These are phyloP conservation scores for Rubus idaeus DNA, from an alignment of 306 rosid genomes.

Conservation along the genomic window DNA sequence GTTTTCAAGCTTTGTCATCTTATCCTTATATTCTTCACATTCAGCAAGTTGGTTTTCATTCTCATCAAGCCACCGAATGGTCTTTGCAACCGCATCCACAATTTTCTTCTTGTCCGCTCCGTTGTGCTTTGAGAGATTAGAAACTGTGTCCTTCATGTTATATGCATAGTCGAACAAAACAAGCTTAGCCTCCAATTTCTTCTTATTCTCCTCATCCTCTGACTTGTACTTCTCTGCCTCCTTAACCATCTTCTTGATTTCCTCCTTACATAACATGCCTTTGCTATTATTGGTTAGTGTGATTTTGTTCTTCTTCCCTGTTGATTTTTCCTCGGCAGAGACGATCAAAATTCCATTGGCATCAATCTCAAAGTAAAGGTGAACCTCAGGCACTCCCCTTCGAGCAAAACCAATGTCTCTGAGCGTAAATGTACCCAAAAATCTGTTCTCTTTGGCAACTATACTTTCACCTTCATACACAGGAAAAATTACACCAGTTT, in stretches of 20 bases:
- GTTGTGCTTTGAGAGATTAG: not conserved
- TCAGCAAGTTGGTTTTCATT: conserved; percentile 4
- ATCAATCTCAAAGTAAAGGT: conserved; percentile 4
- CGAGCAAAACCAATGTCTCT: conserved; percentile 2
- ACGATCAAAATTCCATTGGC: conserved; percentile 13
- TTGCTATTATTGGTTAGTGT: conserved; percentile 4
- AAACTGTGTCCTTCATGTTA: not conserved
- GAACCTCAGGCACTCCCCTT: conserved; percentile 11
- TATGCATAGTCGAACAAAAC: not conserved
- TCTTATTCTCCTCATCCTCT: conserved; percentile 17
- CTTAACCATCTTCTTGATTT: not conserved
- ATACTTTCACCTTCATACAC: conserved; percentile 20
- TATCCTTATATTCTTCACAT: not conserved
- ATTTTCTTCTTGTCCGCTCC: not conserved
- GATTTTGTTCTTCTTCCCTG: conserved; percentile 10
- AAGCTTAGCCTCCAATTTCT: conserved; percentile 15
- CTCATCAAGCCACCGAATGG: not conserved
- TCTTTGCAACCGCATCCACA: not conserved
- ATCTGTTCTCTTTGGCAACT: conserved; percentile 6
- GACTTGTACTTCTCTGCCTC: conserved; percentile 2
- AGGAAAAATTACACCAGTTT: not conserved
- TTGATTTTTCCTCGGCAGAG: conserved; percentile 2
- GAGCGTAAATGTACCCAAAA: conserved; percentile 9
- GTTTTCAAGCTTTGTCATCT: not conserved
- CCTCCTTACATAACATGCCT: not conserved